Base-by-base conservation (phyloP, 1,139 yeast genomes). In the Pichia sp. region DNA sequence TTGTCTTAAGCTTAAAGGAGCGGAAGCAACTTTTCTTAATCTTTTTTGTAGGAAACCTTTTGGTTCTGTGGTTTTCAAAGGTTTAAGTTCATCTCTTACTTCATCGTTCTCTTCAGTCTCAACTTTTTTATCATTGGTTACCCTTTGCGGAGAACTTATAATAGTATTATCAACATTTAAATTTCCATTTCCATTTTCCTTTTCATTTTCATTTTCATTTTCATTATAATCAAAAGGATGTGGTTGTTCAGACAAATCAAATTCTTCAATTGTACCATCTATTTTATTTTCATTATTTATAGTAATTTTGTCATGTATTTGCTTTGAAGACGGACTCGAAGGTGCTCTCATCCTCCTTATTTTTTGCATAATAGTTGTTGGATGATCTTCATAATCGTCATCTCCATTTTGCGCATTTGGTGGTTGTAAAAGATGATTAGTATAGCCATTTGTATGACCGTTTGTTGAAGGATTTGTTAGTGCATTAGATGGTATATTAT, bases 1-100 rank as follows among this genome's bases (percentile, higher is more conserved):
- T 36, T 57, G 61, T 38, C 63, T 62, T 39, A 76, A 60, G 10
- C 74, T 85, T 48, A 84, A 70, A 2, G 95, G 95, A 0, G 94
- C 94, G 0, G 94, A 86, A 0, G 94, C 90, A 2, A 85, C 94
- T 49, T 94, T 71, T 53, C 92, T 70, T 32, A 86, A 69, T 5
- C 79, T 79, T 48, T 76, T 69, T 47, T 74, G 83, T 58, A 79
- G 71, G 30, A 52, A 49, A 2, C 59, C 43, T 38, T 53, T 54
- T 5, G 45, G 39, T 46, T 51, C 52, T 2, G 28, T 25, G 34
- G 47, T 47, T 32, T 51, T 51, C 25, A 53, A 40, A 9, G 56
- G 56, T 42, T 47, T 51, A 5, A 53, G 32, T 32, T 49, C 54
- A 41, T 53, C 56, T 35, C 56, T 46, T 30, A 30, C 25, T 40